These are phyloP conservation scores for Neurospora africana DNA, from an alignment of 495 filamentous ascomycete genomes.

Conservation along the genomic window DNA sequence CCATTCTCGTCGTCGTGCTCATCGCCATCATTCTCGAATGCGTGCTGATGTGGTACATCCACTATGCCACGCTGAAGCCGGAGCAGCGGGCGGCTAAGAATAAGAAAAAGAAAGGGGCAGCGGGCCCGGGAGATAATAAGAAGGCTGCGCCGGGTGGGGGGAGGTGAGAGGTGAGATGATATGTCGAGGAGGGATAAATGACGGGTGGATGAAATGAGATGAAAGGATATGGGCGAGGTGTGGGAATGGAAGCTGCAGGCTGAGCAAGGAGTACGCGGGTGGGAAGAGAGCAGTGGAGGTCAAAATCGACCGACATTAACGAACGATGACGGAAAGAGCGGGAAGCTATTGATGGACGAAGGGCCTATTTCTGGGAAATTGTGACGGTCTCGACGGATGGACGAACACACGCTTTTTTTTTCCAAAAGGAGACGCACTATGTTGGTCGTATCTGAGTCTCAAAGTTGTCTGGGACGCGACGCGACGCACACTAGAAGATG, in stretches of 20 bases:
- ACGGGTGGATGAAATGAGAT: background rate
- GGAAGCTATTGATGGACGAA: background rate
- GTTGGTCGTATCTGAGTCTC: background rate
- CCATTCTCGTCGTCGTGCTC: slow-evolving; percentile 37
- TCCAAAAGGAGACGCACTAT: no score
- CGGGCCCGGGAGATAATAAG: slow-evolving; percentile 17
- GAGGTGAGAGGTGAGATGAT: background rate
- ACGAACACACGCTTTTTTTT: no score
- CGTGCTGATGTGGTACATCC: slow-evolving; percentile 39
- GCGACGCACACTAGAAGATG: background rate
- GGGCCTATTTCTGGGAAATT: background rate
- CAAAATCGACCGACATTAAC: background rate
- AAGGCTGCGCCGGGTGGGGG: background rate
- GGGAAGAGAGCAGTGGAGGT: background rate
- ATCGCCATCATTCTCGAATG: slow-evolving; percentile 30
- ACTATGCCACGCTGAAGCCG: slow-evolving; percentile 40
- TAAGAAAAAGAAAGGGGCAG: slow-evolving; percentile 25
- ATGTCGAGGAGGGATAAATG: background rate
- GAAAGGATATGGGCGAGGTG: background rate
- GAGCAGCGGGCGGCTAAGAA: slow-evolving; percentile 40
- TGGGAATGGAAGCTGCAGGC: background rate
- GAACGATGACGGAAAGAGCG: background rate
- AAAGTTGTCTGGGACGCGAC: background rate
- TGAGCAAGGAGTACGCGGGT: background rate
- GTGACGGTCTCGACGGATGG: background rate